A percentile compares a stretch with the other conserved stretches of the same genome.
phyloP scores from a whole-genome alignment of 139 green algal species.

The Nannochloris sp. region DNA sequence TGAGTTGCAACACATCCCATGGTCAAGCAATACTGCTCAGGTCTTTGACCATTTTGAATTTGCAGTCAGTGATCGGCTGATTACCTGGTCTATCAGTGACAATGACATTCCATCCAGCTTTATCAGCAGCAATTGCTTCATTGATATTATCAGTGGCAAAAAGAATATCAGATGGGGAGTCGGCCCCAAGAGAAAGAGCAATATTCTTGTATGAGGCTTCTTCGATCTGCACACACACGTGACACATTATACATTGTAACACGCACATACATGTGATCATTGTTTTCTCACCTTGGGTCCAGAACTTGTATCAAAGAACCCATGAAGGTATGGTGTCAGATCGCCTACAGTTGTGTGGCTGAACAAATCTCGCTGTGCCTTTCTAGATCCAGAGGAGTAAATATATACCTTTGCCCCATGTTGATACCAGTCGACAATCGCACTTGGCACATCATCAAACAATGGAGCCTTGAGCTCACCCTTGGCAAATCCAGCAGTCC shows the following conservation, averaged over 20 bases:
- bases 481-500: conserved; percentile 61
- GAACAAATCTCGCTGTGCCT: conserved; percentile 57
- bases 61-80: conserved; percentile 34
- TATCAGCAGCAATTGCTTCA: conserved; percentile 69
- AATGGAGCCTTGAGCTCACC: conserved; percentile 67
- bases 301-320: conserved; percentile 90
- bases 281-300: conserved; percentile 50
- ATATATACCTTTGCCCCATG: conserved; percentile 86
- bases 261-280: too few relatives aligned
- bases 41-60: not conserved
- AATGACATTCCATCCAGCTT: conserved; percentile 67
- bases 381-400: conserved; percentile 75
- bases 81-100: conserved; percentile 71
- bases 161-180: conserved; percentile 52
- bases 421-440: conserved; percentile 54
- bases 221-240: conserved; percentile 12
- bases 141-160: conserved; percentile 80
- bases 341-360: conserved; percentile 59
- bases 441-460: conserved; percentile 71
- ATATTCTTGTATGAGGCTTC: conserved; percentile 73
- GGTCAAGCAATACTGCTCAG: not conserved
- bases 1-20: too few relatives aligned
- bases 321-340: conserved; percentile 70
- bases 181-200: conserved; percentile 60
- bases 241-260: conserved; percentile 3